Conservation (phyloP, 805 yeast species). For the Metschnikowia hibisci region DNA sequence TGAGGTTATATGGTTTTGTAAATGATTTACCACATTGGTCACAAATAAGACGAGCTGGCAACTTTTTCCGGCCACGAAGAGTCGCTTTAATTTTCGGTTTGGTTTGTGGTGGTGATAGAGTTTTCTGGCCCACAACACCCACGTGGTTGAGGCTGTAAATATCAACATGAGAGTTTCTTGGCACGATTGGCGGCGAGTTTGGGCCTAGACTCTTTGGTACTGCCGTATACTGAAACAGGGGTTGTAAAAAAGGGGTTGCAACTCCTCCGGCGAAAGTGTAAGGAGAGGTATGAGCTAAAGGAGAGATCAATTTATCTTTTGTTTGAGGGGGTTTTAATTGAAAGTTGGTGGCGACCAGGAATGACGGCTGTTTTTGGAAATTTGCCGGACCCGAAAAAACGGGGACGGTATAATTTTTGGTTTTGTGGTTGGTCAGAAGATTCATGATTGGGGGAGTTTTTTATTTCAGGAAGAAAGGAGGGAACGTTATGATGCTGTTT, state of each 20-base stretch:
- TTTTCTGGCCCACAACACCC: too few relatives aligned
- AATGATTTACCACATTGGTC: conserved; percentile 42
- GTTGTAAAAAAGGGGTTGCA: neutral
- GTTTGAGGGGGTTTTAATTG: neutral
- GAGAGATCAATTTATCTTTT: conserved; percentile 9
- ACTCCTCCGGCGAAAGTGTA: conserved; percentile 1
- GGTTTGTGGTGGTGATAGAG: too few relatives aligned
- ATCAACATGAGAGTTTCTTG: neutral
- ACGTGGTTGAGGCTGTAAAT: neutral
- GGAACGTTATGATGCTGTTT: too few relatives aligned
- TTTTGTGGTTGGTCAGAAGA: neutral
- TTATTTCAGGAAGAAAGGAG: too few relatives aligned
- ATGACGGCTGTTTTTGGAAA: neutral
- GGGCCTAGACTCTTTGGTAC: neutral
- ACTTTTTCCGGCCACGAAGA: neutral
- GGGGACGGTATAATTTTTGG: neutral
- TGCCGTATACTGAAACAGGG: conserved; percentile 4
- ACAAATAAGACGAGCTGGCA: conserved; percentile 26
- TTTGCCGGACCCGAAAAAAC: neutral
- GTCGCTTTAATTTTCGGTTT: too few relatives aligned
- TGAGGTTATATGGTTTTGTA: conserved; percentile 47
- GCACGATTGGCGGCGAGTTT: neutral
- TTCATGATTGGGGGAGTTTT: neutral
- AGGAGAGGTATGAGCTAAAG: conserved; percentile 4
- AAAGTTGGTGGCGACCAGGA: neutral